Percentiles rank a stretch among this genome's conserved stretches.
Conservation (phyloP, 2,329 filamentous ascomycete genomes). For the Cadophora malorum region DNA sequence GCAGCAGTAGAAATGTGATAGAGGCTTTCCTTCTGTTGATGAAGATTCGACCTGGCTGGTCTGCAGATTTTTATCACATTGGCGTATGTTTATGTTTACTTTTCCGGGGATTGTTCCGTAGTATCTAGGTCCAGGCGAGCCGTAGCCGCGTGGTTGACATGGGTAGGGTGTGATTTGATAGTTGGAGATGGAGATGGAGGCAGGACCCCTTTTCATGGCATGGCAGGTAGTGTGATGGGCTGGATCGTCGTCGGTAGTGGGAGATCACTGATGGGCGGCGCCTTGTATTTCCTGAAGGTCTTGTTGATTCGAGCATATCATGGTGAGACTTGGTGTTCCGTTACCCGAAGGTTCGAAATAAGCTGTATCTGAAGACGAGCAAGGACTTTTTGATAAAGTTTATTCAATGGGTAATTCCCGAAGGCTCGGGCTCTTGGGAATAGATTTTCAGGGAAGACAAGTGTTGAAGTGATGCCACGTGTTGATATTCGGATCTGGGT, state of each 20-base stretch:
- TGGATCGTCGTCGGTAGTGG: background rate
- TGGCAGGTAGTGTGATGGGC: no score
- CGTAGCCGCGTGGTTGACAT: background rate
- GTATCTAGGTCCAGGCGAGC: background rate
- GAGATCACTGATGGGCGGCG: background rate
- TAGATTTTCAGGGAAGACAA: background rate
- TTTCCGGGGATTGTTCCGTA: background rate
- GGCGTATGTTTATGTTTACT: background rate
- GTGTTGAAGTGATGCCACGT: background rate
- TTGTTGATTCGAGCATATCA: background rate
- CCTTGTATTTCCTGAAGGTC: background rate
- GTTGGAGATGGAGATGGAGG: background rate
- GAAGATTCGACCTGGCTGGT: background rate
- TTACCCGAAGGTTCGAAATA: no score
- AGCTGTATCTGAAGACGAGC: background rate
- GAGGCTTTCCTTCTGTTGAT: background rate
- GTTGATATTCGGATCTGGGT: conserved; percentile 1
- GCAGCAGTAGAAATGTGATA: background rate
- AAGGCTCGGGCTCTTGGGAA: no score
- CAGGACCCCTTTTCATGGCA: background rate
- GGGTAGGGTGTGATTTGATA: background rate
- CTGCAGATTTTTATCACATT: background rate
- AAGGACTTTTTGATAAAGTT: background rate
- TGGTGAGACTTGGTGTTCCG: background rate
- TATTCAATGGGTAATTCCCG: background rate